phyloP scores from a whole-genome alignment of 2,329 filamentous ascomycete genomes.

The Waltergamsia citrina region DNA sequence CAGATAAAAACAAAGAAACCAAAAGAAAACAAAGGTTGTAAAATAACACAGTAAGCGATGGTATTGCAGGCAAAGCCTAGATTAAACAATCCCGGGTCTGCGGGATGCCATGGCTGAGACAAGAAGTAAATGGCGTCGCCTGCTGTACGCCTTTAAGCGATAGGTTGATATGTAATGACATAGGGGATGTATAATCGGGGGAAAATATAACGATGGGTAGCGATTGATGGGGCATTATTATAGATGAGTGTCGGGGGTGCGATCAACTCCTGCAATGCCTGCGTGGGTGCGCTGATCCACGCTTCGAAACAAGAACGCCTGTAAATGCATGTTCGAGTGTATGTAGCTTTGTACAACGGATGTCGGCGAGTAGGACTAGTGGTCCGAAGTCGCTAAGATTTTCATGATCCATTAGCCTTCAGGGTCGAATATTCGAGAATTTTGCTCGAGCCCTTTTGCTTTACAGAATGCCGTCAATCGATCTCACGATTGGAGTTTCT shows the following conservation, averaged over 20 bases:
- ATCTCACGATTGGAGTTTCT: conserved; percentile 65
- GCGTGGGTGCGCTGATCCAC: background rate
- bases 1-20: background rate
- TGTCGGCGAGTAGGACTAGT: too few relatives aligned
- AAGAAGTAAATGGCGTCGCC: background rate
- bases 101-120: too few relatives aligned
- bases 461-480: conserved; percentile 69
- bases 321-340: conserved; percentile 6
- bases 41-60: background rate
- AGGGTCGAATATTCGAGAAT: background rate
- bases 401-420: background rate
- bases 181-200: background rate
- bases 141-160: conserved; percentile 1
- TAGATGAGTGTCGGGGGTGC: background rate
- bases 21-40: background rate
- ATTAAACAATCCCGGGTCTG: background rate
- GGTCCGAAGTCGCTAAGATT: too few relatives aligned
- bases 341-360: too few relatives aligned
- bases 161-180: background rate
- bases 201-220: conserved; percentile 1
- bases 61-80: background rate
- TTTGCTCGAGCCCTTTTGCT: background rate
- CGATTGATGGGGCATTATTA: conserved; percentile 1
- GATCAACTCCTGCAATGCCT: background rate
- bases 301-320: conserved; percentile 4